A percentile compares a stretch with the other conserved stretches of the same genome.
These are phyloP conservation scores for Entophlyctis luteolus DNA, from an alignment of 192 early-diverging fungal species.

Conservation along the genomic window DNA sequence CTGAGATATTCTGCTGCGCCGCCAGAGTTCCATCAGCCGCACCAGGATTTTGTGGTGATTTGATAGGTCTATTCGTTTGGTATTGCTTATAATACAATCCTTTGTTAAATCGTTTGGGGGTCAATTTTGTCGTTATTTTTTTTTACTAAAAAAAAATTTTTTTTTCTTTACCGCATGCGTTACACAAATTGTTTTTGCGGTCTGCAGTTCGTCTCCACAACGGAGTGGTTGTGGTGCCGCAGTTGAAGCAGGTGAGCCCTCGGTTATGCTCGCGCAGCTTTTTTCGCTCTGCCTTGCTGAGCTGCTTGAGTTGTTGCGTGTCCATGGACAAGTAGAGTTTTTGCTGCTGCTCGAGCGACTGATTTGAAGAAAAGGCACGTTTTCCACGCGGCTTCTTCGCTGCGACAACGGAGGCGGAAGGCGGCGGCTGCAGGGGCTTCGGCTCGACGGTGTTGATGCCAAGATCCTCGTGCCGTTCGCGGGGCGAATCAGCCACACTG, in stretches of 20 bases:
- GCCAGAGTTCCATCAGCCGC: too few relatives aligned
- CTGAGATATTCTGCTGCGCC: too few relatives aligned
- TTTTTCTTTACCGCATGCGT: slow-evolving; percentile 65
- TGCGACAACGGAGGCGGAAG: not conserved
- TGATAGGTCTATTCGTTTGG: slow-evolving; percentile 39
- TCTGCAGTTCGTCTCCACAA: slow-evolving; percentile 76
- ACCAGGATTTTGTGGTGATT: too few relatives aligned
- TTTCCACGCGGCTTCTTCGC: not conserved
- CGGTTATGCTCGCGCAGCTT: slow-evolving; percentile 38
- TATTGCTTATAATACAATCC: slow-evolving; percentile 49
- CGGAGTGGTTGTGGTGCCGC: slow-evolving; percentile 65
- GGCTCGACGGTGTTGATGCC: not conserved
- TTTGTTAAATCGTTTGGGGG: slow-evolving; percentile 1
- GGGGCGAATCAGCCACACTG: too few relatives aligned
- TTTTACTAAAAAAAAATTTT: slow-evolving; percentile 26
- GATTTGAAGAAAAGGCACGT: not conserved
- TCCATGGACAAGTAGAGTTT: slow-evolving; percentile 17
- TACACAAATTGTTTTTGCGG: slow-evolving; percentile 75
- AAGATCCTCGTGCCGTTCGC: not conserved
- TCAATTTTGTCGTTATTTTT: not conserved
- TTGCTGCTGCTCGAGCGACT: slow-evolving; percentile 1
- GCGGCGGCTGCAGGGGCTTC: not conserved
- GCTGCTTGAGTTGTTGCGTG: slow-evolving; percentile 18
- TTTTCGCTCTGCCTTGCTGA: slow-evolving; percentile 39
- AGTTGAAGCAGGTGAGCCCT: slow-evolving; percentile 61